Evolutionary conservation across 2,329 filamentous ascomycete genomes (phyloP).

Genomic region (Colletotrichum australisinense): DNA sequence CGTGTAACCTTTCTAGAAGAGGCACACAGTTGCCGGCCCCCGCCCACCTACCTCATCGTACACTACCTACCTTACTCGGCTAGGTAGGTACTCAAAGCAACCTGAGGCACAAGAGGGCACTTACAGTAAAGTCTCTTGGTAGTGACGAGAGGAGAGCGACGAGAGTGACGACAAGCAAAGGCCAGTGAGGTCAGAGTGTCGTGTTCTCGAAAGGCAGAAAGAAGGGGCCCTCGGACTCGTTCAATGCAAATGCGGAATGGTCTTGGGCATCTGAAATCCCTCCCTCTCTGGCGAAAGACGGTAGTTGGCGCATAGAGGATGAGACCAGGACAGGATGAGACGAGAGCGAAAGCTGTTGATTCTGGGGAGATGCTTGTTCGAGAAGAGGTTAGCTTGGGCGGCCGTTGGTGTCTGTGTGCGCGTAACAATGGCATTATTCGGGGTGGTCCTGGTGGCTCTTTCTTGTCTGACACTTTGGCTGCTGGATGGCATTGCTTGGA

Average conservation of each 20-base stretch:
- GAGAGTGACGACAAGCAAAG: background rate
- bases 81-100: no score
- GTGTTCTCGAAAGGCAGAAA: slow-evolving; percentile 11
- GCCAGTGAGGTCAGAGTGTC: slow-evolving; percentile 3
- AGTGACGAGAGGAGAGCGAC: no score
- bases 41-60: no score
- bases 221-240: slow-evolving; percentile 8
- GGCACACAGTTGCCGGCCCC: no score
- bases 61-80: no score
- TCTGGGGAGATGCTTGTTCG: slow-evolving; percentile 3
- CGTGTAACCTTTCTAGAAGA: background rate
- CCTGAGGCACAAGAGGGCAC: no score
- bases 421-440: slow-evolving; percentile 30
- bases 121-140: no score
- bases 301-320: background rate
- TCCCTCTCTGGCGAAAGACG: background rate
- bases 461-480: background rate
- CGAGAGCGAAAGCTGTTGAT: background rate
- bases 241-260: slow-evolving; percentile 24
- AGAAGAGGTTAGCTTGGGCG: background rate
- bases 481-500: background rate
- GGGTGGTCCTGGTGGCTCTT: background rate
- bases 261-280: background rate
- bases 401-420: background rate
- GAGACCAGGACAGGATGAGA: slow-evolving; percentile 1